Conservation (phyloP, 257 asterid genomes). For the Solanum acaule region DNA sequence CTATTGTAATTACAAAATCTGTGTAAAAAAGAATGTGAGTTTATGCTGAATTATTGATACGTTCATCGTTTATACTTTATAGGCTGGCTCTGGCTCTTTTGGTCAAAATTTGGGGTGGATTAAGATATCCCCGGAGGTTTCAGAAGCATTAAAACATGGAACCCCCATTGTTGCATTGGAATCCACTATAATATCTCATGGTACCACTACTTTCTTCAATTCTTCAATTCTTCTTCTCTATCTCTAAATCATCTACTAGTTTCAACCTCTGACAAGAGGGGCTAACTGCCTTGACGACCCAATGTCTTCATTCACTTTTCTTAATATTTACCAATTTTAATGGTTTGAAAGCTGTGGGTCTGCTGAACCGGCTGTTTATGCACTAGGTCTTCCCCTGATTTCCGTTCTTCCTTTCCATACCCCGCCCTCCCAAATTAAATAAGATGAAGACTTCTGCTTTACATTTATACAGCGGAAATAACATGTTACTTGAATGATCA, state of each 20-base stretch:
- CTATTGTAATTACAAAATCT: neutral
- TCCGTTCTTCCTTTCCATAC: neutral
- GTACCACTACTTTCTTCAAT: slow-evolving; percentile 12
- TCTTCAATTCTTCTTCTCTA: too few species aligned
- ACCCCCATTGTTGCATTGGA: slow-evolving; percentile 90
- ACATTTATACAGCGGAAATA: neutral
- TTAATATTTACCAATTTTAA: neutral
- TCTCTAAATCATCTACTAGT: neutral
- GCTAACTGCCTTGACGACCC: neutral
- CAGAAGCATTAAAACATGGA: slow-evolving; percentile 70
- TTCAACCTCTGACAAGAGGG: too few species aligned
- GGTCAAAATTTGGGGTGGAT: slow-evolving; percentile 3
- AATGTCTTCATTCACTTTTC: neutral
- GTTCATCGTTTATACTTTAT: neutral
- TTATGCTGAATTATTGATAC: neutral
- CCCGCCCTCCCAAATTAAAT: neutral
- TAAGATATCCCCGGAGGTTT: slow-evolving; percentile 63
- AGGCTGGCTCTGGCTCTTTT: neutral
- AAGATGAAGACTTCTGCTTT: neutral
- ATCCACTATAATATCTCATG: slow-evolving; percentile 91
- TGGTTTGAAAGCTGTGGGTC: neutral
- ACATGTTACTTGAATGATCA: neutral
- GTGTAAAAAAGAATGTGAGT: neutral
- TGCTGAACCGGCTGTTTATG: neutral
- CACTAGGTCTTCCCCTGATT: neutral